These are phyloP conservation scores for Taphrina betulina DNA, from an alignment of 1,139 yeast genomes.

Conservation along the genomic window DNA sequence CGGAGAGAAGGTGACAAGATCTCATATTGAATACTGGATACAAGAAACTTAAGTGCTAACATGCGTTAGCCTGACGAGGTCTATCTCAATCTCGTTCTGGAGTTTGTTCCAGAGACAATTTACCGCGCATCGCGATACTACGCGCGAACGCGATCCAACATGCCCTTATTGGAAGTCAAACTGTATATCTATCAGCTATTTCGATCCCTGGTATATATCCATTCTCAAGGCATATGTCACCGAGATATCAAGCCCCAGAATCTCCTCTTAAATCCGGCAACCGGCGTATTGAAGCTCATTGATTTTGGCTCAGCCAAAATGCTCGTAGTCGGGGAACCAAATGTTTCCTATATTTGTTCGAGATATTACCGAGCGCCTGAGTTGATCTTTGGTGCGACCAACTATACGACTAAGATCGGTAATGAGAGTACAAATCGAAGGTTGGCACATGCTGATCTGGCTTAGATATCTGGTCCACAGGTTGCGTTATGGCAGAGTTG, in stretches of 20 bases:
- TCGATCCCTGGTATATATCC: slow-evolving; percentile 88
- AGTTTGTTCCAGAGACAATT: slow-evolving; percentile 90
- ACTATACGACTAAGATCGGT: slow-evolving; percentile 84
- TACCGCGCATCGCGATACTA: slow-evolving; percentile 88
- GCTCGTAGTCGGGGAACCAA: slow-evolving; percentile 83
- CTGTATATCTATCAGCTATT: slow-evolving; percentile 87
- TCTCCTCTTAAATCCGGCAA: slow-evolving; percentile 77
- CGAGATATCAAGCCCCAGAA: slow-evolving; percentile 97
- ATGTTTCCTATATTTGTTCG: slow-evolving; percentile 93
- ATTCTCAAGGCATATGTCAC: slow-evolving; percentile 88
- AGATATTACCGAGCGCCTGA: slow-evolving; percentile 96
- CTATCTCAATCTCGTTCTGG: slow-evolving; percentile 82
- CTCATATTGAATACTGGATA: background rate
- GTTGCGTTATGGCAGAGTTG: slow-evolving; percentile 97
- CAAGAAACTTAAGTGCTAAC: background rate
- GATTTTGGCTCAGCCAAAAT: slow-evolving; percentile 99
- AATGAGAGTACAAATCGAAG: background rate
- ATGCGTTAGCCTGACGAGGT: slow-evolving; percentile 56
- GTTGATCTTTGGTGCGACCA: slow-evolving; percentile 84
- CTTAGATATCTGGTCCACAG: slow-evolving; percentile 95
- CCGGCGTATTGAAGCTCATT: slow-evolving; percentile 73
- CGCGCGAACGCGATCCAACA: slow-evolving; percentile 64
- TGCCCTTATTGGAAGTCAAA: slow-evolving; percentile 90
- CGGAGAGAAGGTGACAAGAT: slow-evolving; percentile 48
- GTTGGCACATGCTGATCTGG: no score